Percentiles rank a stretch among this genome's conserved stretches.
phyloP scores from a whole-genome alignment of 257 asterid species.

The Solanum okadae region DNA sequence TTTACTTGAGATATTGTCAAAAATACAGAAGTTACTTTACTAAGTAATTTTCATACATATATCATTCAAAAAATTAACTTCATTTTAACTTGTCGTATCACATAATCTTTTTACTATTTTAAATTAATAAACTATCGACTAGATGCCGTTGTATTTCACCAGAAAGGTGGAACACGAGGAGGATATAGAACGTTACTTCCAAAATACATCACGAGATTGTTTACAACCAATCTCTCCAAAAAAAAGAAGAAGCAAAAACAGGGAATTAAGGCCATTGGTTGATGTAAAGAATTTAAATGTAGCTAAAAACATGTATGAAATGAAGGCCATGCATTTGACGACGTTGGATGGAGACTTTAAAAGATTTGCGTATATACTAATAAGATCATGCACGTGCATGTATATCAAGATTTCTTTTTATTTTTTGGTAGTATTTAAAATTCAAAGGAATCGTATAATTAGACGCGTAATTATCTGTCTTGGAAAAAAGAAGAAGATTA shows the following conservation, averaged over 20 bases:
- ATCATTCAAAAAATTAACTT: background rate
- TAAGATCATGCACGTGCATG: background rate
- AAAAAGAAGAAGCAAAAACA: background rate
- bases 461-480: background rate
- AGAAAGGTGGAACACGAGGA: too few species aligned
- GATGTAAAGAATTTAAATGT: background rate
- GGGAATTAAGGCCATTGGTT: background rate
- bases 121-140: too few species aligned
- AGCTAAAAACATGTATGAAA: background rate
- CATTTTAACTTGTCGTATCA: too few species aligned
- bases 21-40: background rate
- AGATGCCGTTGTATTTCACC: too few species aligned
- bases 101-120: too few species aligned
- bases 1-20: background rate
- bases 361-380: background rate
- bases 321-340: slow-evolving; percentile 1
- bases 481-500: background rate
- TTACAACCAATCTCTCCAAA: too few species aligned
- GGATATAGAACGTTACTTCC: too few species aligned
- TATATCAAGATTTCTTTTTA: background rate
- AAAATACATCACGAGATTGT: too few species aligned
- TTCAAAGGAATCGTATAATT: background rate
- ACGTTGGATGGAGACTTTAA: background rate
- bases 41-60: background rate
- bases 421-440: background rate